Percentiles rank a stretch among this genome's conserved stretches.
phyloP scores from a whole-genome alignment of 1,284 basidiomycete genomes.

The Limonomyces culmigenus region DNA sequence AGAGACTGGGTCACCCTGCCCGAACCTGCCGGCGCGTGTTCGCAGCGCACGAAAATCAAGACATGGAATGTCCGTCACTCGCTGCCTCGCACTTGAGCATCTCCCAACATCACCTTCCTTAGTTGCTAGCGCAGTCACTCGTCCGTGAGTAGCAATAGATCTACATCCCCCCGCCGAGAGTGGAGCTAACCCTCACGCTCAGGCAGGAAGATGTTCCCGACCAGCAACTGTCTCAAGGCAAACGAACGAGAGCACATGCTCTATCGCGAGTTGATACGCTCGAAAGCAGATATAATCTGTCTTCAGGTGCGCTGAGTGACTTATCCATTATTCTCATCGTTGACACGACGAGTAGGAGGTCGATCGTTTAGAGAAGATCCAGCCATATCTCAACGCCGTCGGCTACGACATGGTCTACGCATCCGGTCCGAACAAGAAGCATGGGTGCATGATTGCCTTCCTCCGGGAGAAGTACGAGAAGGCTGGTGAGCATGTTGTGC shows the following conservation, averaged over 20 bases:
- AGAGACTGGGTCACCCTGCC: conserved; percentile 35
- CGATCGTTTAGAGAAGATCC: conserved; percentile 48
- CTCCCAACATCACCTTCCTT: conserved; percentile 8
- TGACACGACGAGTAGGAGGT: conserved; percentile 37
- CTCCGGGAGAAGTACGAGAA: conserved; percentile 43
- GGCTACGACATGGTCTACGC: conserved; percentile 47
- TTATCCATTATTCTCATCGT: background rate
- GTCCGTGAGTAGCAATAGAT: conserved; percentile 38
- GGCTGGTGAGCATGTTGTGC: conserved; percentile 19
- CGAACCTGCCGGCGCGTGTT: conserved; percentile 5
- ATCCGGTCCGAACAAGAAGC: conserved; percentile 55
- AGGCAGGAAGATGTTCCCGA: conserved; percentile 79
- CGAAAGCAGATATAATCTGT: conserved; percentile 64
- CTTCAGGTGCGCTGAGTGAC: conserved; percentile 41
- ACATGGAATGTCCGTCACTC: conserved; percentile 60
- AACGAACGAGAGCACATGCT: conserved; percentile 60
- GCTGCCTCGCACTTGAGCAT: conserved; percentile 5
- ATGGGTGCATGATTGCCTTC: conserved; percentile 73
- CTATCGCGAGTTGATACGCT: conserved; percentile 48
- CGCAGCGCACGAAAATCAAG: conserved; percentile 31
- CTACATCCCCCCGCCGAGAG: background rate
- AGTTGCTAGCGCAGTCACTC: conserved; percentile 64
- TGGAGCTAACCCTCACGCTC: background rate
- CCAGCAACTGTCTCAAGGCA: conserved; percentile 66
- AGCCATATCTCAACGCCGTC: conserved; percentile 39